These are phyloP conservation scores for Microthyrium microscopicum DNA, from an alignment of 2,329 filamentous ascomycete genomes.

Conservation along the genomic window DNA sequence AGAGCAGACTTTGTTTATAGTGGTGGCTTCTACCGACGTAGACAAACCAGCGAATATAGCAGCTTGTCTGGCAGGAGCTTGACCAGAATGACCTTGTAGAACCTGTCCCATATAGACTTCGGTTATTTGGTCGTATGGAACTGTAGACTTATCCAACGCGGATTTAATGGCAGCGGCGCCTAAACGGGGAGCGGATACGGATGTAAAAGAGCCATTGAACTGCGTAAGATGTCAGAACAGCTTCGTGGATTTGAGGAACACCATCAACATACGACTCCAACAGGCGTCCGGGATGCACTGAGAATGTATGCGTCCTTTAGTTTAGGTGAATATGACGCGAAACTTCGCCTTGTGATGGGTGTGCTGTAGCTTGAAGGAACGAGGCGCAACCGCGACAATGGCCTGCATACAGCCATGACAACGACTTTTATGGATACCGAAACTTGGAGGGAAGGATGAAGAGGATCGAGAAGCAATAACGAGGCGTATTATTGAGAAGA, in stretches of 20 bases:
- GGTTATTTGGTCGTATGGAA: conserved; percentile 65
- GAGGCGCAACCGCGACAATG: conserved; percentile 5
- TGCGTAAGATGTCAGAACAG: not conserved
- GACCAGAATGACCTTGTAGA: conserved; percentile 65
- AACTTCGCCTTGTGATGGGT: no score
- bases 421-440: no score
- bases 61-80: conserved; percentile 84
- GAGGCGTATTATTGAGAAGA: no score
- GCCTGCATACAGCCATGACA: conserved; percentile 1
- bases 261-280: conserved; percentile 60
- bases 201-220: conserved; percentile 89
- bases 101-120: conserved; percentile 98
- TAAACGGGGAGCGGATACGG: conserved; percentile 70
- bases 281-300: conserved; percentile 77
- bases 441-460: no score
- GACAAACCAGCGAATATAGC: conserved; percentile 74
- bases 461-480: no score
- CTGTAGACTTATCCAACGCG: conserved; percentile 68
- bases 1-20: conserved; percentile 96
- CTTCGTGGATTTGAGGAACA: not conserved
- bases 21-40: conserved; percentile 67
- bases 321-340: no score
- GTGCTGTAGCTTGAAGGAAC: no score
- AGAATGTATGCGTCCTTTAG: conserved; percentile 88
- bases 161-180: conserved; percentile 85